Evolutionary conservation across 768 basidiomycete species (phyloP), one percentile per base, ranked within the genome.

Genomic region (Trametes punicea): DNA sequence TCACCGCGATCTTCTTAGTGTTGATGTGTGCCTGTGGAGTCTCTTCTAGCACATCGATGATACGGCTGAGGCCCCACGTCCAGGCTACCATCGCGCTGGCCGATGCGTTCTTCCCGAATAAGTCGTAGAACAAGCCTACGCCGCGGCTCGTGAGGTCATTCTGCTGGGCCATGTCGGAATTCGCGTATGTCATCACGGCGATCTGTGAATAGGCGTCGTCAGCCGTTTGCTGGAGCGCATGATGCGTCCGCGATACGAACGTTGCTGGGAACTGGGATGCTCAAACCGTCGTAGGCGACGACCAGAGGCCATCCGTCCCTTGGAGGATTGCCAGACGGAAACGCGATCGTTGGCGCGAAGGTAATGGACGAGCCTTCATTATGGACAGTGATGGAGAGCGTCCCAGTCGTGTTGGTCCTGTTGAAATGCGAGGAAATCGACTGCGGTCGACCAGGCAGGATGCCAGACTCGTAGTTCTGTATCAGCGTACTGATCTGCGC

Each of bases 71-170:
- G 59, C 79, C 82, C 83, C 82, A 83, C 2, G 78, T 78, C 82
- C 82, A 84, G 3, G 82, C 81, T n/a, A 74, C 80, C 79, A 83
- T 77, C 8, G 82, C 78, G 39, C 71, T 70, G 0, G 82, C 81
- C 34, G 74, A 75, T 40, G 74, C 73, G 48, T 61, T 65, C 21
- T 61, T 67, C 9, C 81, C 81, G 67, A 80, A 83, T 41, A 84
- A 73, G 34, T 74, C 73, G 70, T 77, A 84, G 75, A 84, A 84
- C 52, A 78, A 77, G 31, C 82, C 82, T 42, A 71, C 62, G 7
- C 83, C 82, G 25, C 81, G 77, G 66, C 79, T 80, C 9, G 57
- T 52, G 8, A 41, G 40, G 61, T 72, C 69, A 41, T 69, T 69
- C 63, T 84, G 80, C 15, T 72, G 69, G 10, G 77, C 83, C 62